phyloP scores from a whole-genome alignment of 2,329 filamentous ascomycete species.

The Ophiocordyceps camponoti-rufipedis region DNA sequence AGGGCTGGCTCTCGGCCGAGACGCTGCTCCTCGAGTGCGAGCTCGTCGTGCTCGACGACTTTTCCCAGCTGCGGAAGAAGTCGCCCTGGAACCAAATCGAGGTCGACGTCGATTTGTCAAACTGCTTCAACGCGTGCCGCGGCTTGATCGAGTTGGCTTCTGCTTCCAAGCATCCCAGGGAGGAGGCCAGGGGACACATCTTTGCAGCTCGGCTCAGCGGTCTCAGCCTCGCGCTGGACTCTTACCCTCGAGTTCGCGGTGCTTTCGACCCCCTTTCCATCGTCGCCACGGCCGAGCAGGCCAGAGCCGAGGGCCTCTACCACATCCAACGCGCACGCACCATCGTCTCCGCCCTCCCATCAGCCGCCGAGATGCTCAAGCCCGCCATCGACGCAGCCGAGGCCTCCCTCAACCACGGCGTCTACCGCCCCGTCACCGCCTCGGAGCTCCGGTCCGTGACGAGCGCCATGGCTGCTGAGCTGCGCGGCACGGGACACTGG shows the following conservation, averaged over 20 bases:
- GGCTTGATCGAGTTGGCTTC: constrained; percentile 19
- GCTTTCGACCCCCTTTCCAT: background rate
- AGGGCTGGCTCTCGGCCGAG: constrained; percentile 20
- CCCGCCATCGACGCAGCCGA: constrained; percentile 26
- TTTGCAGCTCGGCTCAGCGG: constrained; percentile 29
- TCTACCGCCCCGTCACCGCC: constrained; percentile 28
- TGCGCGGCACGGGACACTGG: constrained; percentile 40
- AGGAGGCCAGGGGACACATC: constrained; percentile 31
- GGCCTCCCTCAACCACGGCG: constrained; percentile 25
- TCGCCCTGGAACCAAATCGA: background rate
- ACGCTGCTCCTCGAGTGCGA: constrained; percentile 30
- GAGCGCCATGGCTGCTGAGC: constrained; percentile 30
- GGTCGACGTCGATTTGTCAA: constrained; percentile 9
- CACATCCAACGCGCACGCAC: constrained; percentile 7
- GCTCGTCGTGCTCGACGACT: constrained; percentile 24
- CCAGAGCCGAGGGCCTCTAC: constrained; percentile 1
- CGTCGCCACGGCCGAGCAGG: background rate
- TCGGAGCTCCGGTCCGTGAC: constrained; percentile 33
- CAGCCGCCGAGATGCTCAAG: constrained; percentile 15
- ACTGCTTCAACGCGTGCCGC: constrained; percentile 19
- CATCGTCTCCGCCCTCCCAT: constrained; percentile 5
- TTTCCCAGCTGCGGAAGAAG: constrained; percentile 5
- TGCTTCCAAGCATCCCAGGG: constrained; percentile 15
- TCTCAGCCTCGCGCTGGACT: constrained; percentile 8
- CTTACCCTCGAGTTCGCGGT: background rate